These are phyloP conservation scores for Posidonia australis DNA, from an alignment of 106 monocot genomes.

Conservation along the genomic window DNA sequence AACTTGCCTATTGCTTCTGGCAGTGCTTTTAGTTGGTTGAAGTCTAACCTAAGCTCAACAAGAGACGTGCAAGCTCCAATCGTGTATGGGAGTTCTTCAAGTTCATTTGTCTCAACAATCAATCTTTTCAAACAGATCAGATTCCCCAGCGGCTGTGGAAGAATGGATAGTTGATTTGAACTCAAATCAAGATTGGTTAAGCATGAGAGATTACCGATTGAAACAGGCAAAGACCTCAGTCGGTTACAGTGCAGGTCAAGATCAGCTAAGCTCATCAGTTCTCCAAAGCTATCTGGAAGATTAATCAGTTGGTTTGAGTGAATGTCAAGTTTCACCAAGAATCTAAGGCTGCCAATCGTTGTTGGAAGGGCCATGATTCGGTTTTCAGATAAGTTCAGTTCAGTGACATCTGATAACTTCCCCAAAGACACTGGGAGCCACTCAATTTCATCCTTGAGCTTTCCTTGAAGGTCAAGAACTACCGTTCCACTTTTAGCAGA, in stretches of 20 bases:
- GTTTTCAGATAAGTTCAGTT: constrained; percentile 87
- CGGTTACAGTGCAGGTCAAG: constrained; percentile 68
- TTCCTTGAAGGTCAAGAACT: constrained; percentile 68
- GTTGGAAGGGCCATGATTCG: constrained; percentile 66
- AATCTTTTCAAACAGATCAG: constrained; percentile 50
- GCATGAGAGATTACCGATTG: constrained; percentile 61
- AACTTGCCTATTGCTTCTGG: constrained; percentile 92
- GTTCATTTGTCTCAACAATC: constrained; percentile 82
- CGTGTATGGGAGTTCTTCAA: constrained; percentile 91
- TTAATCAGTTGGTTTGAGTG: constrained; percentile 73
- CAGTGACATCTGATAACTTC: constrained; percentile 48
- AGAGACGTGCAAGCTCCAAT: constrained; percentile 66
- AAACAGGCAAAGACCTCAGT: constrained; percentile 45
- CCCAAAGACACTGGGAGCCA: constrained; percentile 93
- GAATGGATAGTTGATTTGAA: constrained; percentile 49
- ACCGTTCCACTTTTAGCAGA: constrained; percentile 44
- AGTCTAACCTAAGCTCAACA: constrained; percentile 68
- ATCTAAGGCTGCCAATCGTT: constrained; percentile 46
- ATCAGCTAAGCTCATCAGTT: constrained; percentile 49
- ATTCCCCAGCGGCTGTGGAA: constrained; percentile 69
- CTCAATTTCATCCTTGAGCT: constrained; percentile 77
- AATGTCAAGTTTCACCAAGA: constrained; percentile 60
- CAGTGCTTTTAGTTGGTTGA: constrained; percentile 79
- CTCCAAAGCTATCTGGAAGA: constrained; percentile 63
- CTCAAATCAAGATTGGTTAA: constrained; percentile 57